A percentile compares a stretch with the other conserved stretches of the same genome.
Conservation (phyloP, 192 early-diverging fungal genomes). For the Blastocladiella britannica region DNA sequence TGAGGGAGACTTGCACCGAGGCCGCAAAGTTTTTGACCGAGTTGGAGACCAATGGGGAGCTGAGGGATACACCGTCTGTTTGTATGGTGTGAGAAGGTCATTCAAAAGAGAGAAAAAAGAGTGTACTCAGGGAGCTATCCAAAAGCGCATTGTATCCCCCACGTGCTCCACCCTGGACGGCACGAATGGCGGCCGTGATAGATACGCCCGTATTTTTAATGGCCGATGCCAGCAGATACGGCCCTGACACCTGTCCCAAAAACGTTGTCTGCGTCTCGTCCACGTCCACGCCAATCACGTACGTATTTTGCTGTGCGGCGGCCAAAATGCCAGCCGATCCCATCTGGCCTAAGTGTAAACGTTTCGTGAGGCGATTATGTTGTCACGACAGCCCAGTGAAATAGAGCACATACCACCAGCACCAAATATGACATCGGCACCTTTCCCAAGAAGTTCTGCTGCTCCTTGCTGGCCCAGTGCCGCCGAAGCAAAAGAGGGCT, state of each 20-base stretch:
- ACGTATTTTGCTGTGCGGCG: slow-evolving; percentile 6
- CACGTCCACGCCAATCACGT: slow-evolving; percentile 13
- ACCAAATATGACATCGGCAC: slow-evolving; percentile 11
- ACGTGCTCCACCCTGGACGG: neutral
- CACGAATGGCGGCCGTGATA: neutral
- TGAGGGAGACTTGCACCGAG: neutral
- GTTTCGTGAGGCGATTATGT: neutral
- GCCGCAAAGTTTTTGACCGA: neutral
- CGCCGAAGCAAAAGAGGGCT: neutral
- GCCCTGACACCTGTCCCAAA: neutral
- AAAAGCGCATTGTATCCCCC: neutral
- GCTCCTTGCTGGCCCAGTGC: neutral
- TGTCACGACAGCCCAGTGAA: neutral
- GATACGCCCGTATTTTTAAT: neutral
- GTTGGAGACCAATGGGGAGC: neutral
- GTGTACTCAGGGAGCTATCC: neutral
- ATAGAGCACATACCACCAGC: slow-evolving; percentile 7
- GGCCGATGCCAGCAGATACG: neutral
- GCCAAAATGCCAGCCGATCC: slow-evolving; percentile 7
- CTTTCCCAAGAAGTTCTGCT: slow-evolving; percentile 2
- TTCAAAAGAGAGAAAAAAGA: neutral
- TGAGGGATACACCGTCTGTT: too few relatives aligned
- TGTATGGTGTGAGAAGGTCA: too few relatives aligned
- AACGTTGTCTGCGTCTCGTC: slow-evolving; percentile 9
- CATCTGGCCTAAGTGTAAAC: neutral